Evolutionary conservation across 1,284 basidiomycete genomes (phyloP), one percentile per base, ranked within the genome.

Genomic region (Boletus mariae): DNA sequence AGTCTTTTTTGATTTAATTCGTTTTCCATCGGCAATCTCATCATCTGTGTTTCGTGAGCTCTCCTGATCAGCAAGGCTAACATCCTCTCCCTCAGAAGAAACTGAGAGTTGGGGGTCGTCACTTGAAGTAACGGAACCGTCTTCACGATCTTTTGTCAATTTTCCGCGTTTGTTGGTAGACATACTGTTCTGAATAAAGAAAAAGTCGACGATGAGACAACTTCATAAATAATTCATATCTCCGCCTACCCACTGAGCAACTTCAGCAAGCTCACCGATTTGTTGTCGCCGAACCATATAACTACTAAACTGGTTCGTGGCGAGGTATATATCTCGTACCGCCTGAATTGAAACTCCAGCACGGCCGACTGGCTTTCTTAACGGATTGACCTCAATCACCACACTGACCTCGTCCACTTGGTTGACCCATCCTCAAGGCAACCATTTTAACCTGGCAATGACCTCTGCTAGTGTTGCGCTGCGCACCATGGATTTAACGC

Each of bases 1-100:
- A 0, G 89, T 92, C 67, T 90, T 85, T 55, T 79, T 83, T 11
- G 88, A 90, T 67, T 90, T 91, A 60, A 71, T 63, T 42, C 69
- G 69, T 59, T 79, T 79, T 42, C 78, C 67, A 11, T 70, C 72
- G 17, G 75, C 75, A 47, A 88, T 82, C 62, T 88, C 85, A 58
- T 85, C 83, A 13, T 82, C 83, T 15, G 83, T 84, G 62, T 84
- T 76, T 28, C 60, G 54, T n/a, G 61, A 63, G 48, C 57, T 66
- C 38, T 63, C 64, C 38, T 61, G 37, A 20, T 38, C 37, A 38
- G 17, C 63, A 31, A 66, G 69, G 47, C 69, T 66, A 47, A 69
- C 71, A 37, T 69, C 65, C 23, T 59, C 66, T 17, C 58, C 64
- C 40, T 70, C 67, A 31, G 67, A 59, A 53, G 54, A 53, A 48